These are phyloP conservation scores for Scytalidium sp. DNA, from an alignment of 2,329 filamentous ascomycete genomes.

Conservation along the genomic window DNA sequence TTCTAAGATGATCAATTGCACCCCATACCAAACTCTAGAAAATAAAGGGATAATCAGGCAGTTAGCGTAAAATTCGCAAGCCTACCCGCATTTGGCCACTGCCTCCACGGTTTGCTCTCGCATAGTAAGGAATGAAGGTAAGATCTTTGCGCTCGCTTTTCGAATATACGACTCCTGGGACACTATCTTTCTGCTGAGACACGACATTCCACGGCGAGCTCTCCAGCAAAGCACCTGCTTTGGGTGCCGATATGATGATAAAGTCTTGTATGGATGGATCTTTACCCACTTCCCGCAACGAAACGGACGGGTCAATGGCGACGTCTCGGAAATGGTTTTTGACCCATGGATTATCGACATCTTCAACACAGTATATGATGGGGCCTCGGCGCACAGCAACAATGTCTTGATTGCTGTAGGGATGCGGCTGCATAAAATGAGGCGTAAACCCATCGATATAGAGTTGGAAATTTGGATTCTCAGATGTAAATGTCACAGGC, in stretches of 20 bases:
- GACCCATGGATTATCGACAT: constrained; percentile 51
- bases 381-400: constrained; percentile 51
- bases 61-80: constrained; percentile 11
- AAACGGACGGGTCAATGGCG: neutral
- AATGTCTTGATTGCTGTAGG: constrained; percentile 50
- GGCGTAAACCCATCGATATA: constrained; percentile 41
- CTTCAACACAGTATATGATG: constrained; percentile 56
- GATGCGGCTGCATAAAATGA: constrained; percentile 46
- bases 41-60: too few relatives aligned
- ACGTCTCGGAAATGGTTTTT: constrained; percentile 45
- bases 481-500: constrained; percentile 32
- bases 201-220: neutral
- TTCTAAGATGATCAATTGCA: too few relatives aligned
- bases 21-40: too few relatives aligned
- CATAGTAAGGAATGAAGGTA: constrained; percentile 50
- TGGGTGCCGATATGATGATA: neutral
- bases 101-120: constrained; percentile 49
- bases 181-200: neutral
- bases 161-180: neutral
- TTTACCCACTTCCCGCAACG: neutral
- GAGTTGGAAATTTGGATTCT: constrained; percentile 40
- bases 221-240: neutral
- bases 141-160: constrained; percentile 29
- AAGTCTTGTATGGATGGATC: neutral
- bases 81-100: constrained; percentile 51